Conservation (phyloP, 2,329 filamentous ascomycete species). For the Trichoderma sp. region DNA sequence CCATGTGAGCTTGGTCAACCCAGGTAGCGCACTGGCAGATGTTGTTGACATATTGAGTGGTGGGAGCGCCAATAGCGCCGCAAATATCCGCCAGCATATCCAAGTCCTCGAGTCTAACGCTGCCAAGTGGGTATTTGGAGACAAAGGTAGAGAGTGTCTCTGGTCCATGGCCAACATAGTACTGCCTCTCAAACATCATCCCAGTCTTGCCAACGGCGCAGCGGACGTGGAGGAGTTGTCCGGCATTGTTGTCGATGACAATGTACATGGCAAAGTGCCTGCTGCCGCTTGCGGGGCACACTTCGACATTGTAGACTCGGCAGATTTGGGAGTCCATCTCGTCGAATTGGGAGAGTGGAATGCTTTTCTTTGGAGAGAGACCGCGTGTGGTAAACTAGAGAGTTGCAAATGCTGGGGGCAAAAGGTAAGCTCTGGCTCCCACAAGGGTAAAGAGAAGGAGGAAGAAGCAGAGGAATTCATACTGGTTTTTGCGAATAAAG, state of each 20-base stretch:
- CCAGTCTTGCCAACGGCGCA: neutral
- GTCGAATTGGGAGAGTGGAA: neutral
- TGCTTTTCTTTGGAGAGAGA: neutral
- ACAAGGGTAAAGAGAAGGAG: neutral
- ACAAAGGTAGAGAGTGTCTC: conserved; percentile 3
- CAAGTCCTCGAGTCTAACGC: neutral
- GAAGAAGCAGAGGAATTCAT: neutral
- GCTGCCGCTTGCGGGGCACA: neutral
- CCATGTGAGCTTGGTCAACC: neutral
- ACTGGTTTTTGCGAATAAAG: neutral
- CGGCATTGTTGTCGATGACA: neutral
- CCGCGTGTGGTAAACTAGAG: neutral
- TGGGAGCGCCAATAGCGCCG: neutral
- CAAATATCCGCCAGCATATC: neutral
- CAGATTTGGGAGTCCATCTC: neutral
- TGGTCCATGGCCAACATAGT: neutral
- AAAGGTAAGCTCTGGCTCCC: neutral
- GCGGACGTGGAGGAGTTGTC: conserved; percentile 11
- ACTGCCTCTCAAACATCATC: conserved; percentile 14
- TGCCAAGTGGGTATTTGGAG: neutral
- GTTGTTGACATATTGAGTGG: neutral
- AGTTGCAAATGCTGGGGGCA: neutral
- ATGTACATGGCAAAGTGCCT: neutral
- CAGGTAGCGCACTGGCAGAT: neutral
- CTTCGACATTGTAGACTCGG: conserved; percentile 6